Evolutionary conservation across 768 basidiomycete species (phyloP), one percentile per base, ranked within the genome.

Genomic region (Gymnopilus dilepis): DNA sequence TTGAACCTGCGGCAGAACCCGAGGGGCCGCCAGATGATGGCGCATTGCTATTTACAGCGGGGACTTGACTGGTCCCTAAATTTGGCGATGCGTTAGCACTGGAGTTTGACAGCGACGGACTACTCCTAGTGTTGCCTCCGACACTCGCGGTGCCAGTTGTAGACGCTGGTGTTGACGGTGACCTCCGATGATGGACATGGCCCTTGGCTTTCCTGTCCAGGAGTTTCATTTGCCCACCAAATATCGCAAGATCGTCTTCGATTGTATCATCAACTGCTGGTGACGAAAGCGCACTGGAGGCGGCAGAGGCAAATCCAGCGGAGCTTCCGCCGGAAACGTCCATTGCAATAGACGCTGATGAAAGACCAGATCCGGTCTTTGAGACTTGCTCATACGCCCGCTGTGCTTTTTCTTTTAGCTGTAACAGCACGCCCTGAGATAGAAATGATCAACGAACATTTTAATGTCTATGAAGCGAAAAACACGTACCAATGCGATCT

Each of bases 241-340:
- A 86, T 24, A 86, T 82, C 6, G 83, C 83, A 3, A 86, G 74
- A 59, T 84, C 82, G 60, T 83, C 76, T 52, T 80, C 78, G 21
- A 76, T 68, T 7, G 47, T 50, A 38, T 78, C 77, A 48, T 77
- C 73, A 24, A 59, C 71, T 43, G 31, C 28, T 8, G 40, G 40
- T 8, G 40, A 41, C 15, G 40, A 41, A 6, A 41, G 7, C 19
- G 2, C 19, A n/a, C 40, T 41, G 6, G 34, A 37, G 34, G 17
- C 40, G 15, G 28, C 5, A 30, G 2, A n/a, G 5, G 26, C 30
- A 17, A 17, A 26, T 30, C 22, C 47, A 17, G 13, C n/a, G 22
- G 8, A 6, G 26, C 11, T 28, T 15, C 45, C 45, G 12, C 22
- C 28, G 9, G 26, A 9, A 1, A 7, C 17, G 26, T 30, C 30